Evolutionary conservation across 2,329 filamentous ascomycete species (phyloP), one percentile per base, ranked within the genome.

Genomic region (Chaetomium sp.): DNA sequence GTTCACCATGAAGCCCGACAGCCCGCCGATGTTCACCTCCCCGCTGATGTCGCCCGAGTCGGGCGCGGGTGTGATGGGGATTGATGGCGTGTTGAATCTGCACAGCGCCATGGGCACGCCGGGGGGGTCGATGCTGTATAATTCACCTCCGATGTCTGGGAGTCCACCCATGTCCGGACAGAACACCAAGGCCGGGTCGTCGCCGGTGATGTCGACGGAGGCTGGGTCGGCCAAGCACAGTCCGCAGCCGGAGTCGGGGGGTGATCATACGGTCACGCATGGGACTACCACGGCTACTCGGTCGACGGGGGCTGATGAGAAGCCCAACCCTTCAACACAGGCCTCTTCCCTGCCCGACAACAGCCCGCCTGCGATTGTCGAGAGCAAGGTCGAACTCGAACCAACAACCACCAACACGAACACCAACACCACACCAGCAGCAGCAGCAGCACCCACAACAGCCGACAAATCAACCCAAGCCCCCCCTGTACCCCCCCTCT

Each of bases 321-420:
- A 49, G 41, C 11, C 32, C 50, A 53, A 38, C 53, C 42, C 53
- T 1, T 59, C 59, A 0, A 57, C 59, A 45, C 57, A 59, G 10
- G 46, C 57, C 4, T 58, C 59, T 2, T 61, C 59, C 7, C 41
- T 55, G 33, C 45, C 56, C 43, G 53, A 61, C 41, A 52, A 61
- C 36, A 19, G 10, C 47, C 50, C 56, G 4, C 50, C 50, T 0
- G 49, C 27, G 27, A 52, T 54, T 43, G 42, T 52, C 11, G 12
- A 44, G 49, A 8, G n/a, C 42, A 52, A 57, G 14, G 40, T 33
- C 9, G 44, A 49, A 9, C 7, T 40, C 4, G 32, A 55, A 3
- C 19, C 19, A 27, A 27, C 19, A 27, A 27, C 19, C 19, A 27
- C 19, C 19, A 27, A 2, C 19, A 27, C 19, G 19, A 27, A 27